Conservation (phyloP, 306 rosid genomes). For the Rosa chinensis region DNA sequence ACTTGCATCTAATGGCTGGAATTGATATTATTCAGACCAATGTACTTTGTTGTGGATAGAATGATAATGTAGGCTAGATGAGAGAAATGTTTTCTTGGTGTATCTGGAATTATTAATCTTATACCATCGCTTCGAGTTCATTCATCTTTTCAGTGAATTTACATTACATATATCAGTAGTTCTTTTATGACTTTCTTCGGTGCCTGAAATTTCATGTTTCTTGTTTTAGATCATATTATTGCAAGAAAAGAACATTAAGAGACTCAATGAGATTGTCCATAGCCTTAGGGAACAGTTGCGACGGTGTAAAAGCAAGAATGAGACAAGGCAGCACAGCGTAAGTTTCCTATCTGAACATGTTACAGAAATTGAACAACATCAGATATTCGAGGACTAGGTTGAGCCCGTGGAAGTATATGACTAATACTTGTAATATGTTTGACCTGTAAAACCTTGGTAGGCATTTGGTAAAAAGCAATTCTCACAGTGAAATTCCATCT, state of each 20-base stretch:
- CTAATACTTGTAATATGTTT: conserved; percentile 14
- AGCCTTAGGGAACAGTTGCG: conserved; percentile 67
- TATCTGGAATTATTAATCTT: background rate
- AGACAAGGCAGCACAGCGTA: conserved; percentile 43
- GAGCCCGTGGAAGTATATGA: conserved; percentile 10
- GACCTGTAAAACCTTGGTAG: conserved; percentile 3
- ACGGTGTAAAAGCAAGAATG: conserved; percentile 53
- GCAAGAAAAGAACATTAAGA: conserved; percentile 72
- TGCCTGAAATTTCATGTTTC: conserved; percentile 21
- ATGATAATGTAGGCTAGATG: background rate
- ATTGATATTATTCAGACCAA: background rate
- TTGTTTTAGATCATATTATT: conserved; percentile 59
- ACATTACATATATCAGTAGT: background rate
- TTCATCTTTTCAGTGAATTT: background rate
- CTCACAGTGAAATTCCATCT: conserved; percentile 5
- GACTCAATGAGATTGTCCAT: conserved; percentile 67
- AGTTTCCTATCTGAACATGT: conserved; percentile 46
- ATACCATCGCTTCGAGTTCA: background rate
- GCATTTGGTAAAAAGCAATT: background rate
- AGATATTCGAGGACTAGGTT: conserved; percentile 53
- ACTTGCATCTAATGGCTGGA: background rate
- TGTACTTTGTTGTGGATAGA: background rate
- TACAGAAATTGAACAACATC: conserved; percentile 60
- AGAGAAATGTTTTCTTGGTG: background rate
- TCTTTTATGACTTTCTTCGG: background rate